Conservation (phyloP, 768 basidiomycete genomes). For the Crucibulum laeve region DNA sequence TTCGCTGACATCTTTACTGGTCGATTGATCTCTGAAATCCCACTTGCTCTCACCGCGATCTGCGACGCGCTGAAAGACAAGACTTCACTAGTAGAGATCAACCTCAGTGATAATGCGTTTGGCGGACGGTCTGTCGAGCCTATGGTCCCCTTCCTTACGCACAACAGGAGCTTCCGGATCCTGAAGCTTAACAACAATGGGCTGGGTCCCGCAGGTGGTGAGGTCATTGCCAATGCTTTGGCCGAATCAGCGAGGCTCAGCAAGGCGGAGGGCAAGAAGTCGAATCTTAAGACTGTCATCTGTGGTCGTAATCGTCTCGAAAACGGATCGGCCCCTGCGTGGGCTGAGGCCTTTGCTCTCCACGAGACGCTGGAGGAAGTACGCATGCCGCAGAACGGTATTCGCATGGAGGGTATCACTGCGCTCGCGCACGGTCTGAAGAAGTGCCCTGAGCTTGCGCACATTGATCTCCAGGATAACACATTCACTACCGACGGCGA, state of each 20-base stretch:
- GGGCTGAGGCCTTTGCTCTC: conserved; percentile 85
- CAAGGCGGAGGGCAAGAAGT: conserved; percentile 59
- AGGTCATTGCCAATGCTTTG: conserved; percentile 80
- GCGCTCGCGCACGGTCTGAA: conserved; percentile 73
- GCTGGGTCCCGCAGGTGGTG: conserved; percentile 86
- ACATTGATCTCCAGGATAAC: conserved; percentile 92
- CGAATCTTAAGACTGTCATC: conserved; percentile 75
- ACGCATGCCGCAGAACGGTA: conserved; percentile 97
- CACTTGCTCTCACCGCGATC: conserved; percentile 79
- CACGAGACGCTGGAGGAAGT: conserved; percentile 82
- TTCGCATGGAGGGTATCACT: conserved; percentile 86
- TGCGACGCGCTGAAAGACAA: conserved; percentile 84
- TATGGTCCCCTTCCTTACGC: conserved; percentile 83
- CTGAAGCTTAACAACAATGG: conserved; percentile 97
- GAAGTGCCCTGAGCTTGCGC: conserved; percentile 58
- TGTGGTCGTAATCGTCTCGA: conserved; percentile 97
- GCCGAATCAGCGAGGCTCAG: conserved; percentile 67
- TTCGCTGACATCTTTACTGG: conserved; percentile 98
- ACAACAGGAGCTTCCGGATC: conserved; percentile 77
- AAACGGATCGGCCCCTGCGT: conserved; percentile 77
- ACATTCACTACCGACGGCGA: conserved; percentile 66
- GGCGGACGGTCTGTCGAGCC: conserved; percentile 94
- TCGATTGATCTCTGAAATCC: conserved; percentile 93
- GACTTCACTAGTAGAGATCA: conserved; percentile 76
- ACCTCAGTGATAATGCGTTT: conserved; percentile 95